These are phyloP conservation scores for Kodamaea sp. DNA, from an alignment of 1,139 yeast species.

Conservation along the genomic window DNA sequence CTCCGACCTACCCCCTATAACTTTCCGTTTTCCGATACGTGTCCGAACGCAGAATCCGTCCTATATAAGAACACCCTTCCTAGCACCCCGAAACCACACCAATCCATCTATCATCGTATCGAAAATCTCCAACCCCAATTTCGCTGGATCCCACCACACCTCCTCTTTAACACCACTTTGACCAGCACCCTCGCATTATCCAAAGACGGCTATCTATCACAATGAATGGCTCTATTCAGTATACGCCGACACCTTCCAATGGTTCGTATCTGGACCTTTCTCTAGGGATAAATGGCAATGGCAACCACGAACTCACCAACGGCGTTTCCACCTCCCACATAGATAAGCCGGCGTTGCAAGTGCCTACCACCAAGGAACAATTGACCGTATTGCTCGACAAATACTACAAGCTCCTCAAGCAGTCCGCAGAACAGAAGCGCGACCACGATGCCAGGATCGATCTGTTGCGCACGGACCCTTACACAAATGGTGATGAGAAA, in stretches of 20 bases:
- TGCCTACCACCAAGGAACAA: slow-evolving; percentile 34
- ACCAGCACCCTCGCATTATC: too few relatives aligned
- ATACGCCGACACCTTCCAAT: not conserved
- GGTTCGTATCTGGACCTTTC: not conserved
- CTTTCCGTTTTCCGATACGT: too few relatives aligned
- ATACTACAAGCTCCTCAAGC: slow-evolving; percentile 30
- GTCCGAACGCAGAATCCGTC: too few relatives aligned
- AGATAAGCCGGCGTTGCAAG: slow-evolving; percentile 1
- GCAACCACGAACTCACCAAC: slow-evolving; percentile 2
- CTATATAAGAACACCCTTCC: too few relatives aligned
- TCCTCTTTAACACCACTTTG: too few relatives aligned
- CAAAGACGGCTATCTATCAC: too few relatives aligned
- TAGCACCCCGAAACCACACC: slow-evolving; percentile 3
- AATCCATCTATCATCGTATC: not conserved
- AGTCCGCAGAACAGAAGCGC: slow-evolving; percentile 21
- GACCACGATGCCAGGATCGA: slow-evolving; percentile 8
- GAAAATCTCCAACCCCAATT: not conserved
- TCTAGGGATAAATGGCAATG: slow-evolving; percentile 1
- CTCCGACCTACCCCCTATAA: too few relatives aligned
- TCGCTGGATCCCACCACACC: slow-evolving; percentile 1
- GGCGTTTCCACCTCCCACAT: slow-evolving; percentile 1
- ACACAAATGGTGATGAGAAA: not conserved
- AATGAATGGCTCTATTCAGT: slow-evolving; percentile 7
- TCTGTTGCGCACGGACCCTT: slow-evolving; percentile 5
- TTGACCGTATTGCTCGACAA: slow-evolving; percentile 32